Evolutionary conservation across 371 early-diverging fungal genomes (phyloP), one percentile per base, ranked within the genome.

Genomic region (Syncephalis fuscata): DNA sequence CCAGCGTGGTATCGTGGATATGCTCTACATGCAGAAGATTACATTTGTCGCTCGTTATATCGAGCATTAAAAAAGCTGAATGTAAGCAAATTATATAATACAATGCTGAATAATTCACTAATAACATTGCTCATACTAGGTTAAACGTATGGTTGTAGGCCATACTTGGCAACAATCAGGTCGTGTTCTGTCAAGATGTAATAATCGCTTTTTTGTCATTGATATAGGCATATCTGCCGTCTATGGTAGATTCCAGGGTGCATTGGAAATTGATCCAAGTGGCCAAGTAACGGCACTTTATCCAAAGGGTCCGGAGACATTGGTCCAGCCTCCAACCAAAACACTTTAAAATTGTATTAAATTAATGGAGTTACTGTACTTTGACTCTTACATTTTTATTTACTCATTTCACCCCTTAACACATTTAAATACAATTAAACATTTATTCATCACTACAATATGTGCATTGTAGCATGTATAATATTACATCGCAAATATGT

Each of bases 71-170:
- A 59, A 5, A 20, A 54, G 9, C 48, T 82, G 54, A 63, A 66
- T 42, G 70, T 69, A 52, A 47, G 49, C 23, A 39, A 21, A 37
- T 11, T 48, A 19, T 39, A 0, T 17, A 17, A 2, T 14, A 9
- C 15, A 22, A 11, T 23, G 2, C 22, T 46, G 24, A 22, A 17
- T 37, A 8, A 0, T 23, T 46, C 24, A 15, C 24, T 45, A 46
- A 39, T 37, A 16, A 11, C 11, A 11, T 42, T 17, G 41, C 36
- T n/a, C n/a, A n/a, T 40, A 36, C 16, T 45, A 74, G 68, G 83
- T 78, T 1, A 74, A 76, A 50, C 65, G 85, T 2, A 80, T 87
- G 71, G 74, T 86, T 1, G 65, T 84, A 22, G 87, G 83, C 1
- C 87, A 86, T 48, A 86, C 84, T 0, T 70, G 76, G 1, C 83